Percentiles rank a stretch among this genome's conserved stretches.
Evolutionary conservation across 148 eudicot species (phyloP).

Genomic region (Nepenthes mirabilis): DNA sequence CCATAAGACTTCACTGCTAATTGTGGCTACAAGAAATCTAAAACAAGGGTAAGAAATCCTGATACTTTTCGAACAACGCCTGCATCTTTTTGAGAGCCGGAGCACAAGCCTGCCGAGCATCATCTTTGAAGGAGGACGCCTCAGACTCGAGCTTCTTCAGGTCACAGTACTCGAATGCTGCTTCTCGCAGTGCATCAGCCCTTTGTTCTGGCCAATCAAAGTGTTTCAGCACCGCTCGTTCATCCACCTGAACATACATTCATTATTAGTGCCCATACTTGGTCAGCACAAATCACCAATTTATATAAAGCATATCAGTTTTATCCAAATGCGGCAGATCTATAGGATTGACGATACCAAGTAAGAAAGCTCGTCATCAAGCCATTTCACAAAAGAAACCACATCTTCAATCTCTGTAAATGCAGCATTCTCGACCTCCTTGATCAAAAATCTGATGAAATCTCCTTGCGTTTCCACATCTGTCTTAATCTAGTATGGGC

Average conservation of each 20-base stretch:
- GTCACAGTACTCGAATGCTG: slow-evolving; percentile 91
- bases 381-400: slow-evolving; percentile 91
- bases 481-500: slow-evolving; percentile 52
- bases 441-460: slow-evolving; percentile 66
- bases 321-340: no score
- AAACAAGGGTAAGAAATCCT: neutral
- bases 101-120: slow-evolving; percentile 62
- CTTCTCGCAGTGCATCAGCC: slow-evolving; percentile 94
- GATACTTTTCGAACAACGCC: slow-evolving; percentile 80
- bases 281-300: neutral
- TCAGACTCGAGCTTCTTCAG: slow-evolving; percentile 82
- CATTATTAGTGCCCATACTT: neutral
- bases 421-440: slow-evolving; percentile 67
- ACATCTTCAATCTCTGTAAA: slow-evolving; percentile 83
- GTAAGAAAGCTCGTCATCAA: slow-evolving; percentile 88
- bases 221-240: slow-evolving; percentile 93
- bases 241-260: slow-evolving; percentile 53
- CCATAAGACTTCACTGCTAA: neutral
- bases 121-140: slow-evolving; percentile 52
- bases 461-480: slow-evolving; percentile 96
- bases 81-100: slow-evolving; percentile 91
- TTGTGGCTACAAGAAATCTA: neutral
- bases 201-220: slow-evolving; percentile 94
- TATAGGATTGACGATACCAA: slow-evolving; percentile 30
- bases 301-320: neutral